phyloP scores from a whole-genome alignment of 192 early-diverging fungal species.

The Backusella liffmaniae region DNA sequence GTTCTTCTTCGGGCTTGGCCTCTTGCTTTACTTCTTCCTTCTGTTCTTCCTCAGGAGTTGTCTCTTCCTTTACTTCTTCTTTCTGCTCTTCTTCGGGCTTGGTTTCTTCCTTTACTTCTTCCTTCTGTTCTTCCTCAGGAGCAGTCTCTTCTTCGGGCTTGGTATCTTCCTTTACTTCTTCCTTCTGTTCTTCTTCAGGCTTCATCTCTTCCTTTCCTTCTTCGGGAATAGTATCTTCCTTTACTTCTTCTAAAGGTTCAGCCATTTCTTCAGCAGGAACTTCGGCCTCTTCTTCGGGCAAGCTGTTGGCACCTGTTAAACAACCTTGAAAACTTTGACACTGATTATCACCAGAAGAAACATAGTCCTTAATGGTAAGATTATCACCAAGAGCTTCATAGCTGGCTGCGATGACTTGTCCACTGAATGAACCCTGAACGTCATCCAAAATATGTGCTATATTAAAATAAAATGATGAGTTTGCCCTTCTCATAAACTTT shows the following conservation, averaged over 20 bases:
- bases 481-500: background rate
- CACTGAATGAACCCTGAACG: background rate
- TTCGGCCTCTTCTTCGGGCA: background rate
- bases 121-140: background rate
- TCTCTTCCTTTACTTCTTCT: background rate
- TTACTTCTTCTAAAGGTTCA: background rate
- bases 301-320: background rate
- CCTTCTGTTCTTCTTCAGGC: background rate
- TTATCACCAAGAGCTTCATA: conserved; percentile 4
- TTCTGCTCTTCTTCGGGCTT: background rate
- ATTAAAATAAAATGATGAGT: background rate
- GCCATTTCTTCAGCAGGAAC: background rate
- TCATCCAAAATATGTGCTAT: conserved; percentile 9
- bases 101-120: background rate
- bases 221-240: background rate
- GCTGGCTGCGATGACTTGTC: conserved; percentile 2
- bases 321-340: background rate
- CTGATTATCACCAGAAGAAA: background rate
- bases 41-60: background rate
- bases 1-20: background rate
- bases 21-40: background rate
- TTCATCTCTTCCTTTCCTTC: background rate
- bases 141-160: background rate
- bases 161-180: background rate
- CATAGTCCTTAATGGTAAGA: background rate